These are phyloP conservation scores for Ophiocordyceps camponoti-rufipedis DNA, from an alignment of 2,329 filamentous ascomycete genomes.

Conservation along the genomic window DNA sequence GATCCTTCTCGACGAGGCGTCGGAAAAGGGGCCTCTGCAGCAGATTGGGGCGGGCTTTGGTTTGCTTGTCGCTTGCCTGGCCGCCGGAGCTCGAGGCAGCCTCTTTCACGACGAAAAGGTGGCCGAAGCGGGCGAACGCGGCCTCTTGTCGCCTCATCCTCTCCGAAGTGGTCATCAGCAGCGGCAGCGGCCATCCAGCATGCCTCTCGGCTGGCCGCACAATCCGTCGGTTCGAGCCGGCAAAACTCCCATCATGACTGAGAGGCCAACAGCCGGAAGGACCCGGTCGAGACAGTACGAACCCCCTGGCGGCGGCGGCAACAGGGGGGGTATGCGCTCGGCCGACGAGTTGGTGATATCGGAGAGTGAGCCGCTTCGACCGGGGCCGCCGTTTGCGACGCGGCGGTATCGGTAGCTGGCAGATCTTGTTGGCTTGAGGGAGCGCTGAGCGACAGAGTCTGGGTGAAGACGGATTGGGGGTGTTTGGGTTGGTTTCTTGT, in stretches of 20 bases:
- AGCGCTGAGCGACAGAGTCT: no score
- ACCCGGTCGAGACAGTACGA: background rate
- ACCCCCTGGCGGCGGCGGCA: background rate
- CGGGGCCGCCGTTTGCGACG: background rate
- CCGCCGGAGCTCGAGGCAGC: conserved; percentile 7
- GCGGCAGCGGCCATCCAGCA: conserved; percentile 13
- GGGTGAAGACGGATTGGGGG: no score
- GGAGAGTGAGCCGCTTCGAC: background rate
- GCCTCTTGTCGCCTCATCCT: conserved; percentile 5
- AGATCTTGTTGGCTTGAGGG: no score
- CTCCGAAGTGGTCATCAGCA: conserved; percentile 5
- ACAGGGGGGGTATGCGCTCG: background rate
- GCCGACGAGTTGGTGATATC: background rate
- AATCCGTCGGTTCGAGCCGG: conserved; percentile 10
- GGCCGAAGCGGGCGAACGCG: conserved; percentile 6
- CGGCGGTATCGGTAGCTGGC: no score
- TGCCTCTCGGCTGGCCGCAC: conserved; percentile 19
- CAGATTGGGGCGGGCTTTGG: conserved; percentile 12
- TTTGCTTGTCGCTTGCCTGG: conserved; percentile 6
- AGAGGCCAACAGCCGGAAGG: background rate
- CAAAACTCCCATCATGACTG: background rate
- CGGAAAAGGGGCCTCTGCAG: conserved; percentile 12
- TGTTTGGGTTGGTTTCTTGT: no score
- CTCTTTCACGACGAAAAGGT: conserved; percentile 5
- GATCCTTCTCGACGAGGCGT: conserved; percentile 29